Evolutionary conservation across 202 grass and related monocot species (phyloP).

Genomic region (Setaria viridis): DNA sequence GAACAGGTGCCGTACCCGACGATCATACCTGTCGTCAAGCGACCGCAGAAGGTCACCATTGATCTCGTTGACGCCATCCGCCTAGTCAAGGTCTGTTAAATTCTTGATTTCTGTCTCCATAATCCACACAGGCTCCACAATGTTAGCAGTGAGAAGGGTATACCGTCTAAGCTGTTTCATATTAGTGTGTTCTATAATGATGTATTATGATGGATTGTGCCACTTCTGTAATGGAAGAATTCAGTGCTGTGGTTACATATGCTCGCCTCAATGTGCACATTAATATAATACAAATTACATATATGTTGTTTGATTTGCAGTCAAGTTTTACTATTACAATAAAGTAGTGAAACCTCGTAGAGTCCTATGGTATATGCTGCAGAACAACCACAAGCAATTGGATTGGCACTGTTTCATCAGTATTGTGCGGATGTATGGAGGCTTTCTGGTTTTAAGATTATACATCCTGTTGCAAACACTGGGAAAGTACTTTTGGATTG

Average conservation of each 20-base stretch:
- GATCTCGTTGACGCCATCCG: slow-evolving; percentile 87
- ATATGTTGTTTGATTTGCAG: neutral
- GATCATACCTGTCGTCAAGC: slow-evolving; percentile 66
- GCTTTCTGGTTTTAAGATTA: neutral
- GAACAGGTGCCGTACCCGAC: slow-evolving; percentile 72
- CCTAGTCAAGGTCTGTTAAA: slow-evolving; percentile 70
- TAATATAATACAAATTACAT: neutral
- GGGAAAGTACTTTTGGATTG: neutral
- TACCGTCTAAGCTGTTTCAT: neutral
- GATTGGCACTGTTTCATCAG: neutral
- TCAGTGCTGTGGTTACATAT: neutral
- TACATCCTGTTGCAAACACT: neutral
- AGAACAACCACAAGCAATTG: neutral
- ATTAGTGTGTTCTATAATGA: neutral
- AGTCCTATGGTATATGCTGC: neutral
- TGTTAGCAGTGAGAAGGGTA: neutral
- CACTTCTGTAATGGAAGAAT: neutral
- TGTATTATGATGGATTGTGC: no score
- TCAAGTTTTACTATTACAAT: neutral
- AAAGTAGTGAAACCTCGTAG: slow-evolving; percentile 8
- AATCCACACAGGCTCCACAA: neutral
- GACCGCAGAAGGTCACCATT: slow-evolving; percentile 72
- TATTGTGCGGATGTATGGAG: neutral
- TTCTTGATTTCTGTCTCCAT: slow-evolving; percentile 18
- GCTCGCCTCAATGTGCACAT: neutral